Conservation (phyloP, 2,329 filamentous ascomycete genomes). For the Sordariomycetes sp. region DNA sequence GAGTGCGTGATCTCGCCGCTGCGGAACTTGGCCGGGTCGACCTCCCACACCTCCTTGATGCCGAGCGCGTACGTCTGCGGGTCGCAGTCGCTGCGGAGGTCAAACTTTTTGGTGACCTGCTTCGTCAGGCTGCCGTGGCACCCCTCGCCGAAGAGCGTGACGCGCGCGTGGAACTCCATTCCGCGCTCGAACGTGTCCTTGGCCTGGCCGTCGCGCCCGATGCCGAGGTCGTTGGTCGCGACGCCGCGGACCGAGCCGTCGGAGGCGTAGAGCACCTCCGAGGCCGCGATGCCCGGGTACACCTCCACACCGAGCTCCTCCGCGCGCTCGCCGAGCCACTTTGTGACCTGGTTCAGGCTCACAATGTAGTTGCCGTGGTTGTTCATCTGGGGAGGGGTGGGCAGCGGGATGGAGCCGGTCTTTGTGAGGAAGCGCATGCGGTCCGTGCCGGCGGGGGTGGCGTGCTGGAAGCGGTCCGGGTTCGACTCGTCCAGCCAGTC, state of each 20-base stretch:
- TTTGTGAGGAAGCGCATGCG: constrained; percentile 92
- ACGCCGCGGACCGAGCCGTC: constrained; percentile 89
- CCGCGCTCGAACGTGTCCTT: constrained; percentile 90
- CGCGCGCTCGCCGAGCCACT: constrained; percentile 93
- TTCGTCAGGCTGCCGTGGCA: constrained; percentile 94
- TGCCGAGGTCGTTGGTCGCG: constrained; percentile 87
- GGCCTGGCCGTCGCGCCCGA: constrained; percentile 67
- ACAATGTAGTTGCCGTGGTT: constrained; percentile 98
- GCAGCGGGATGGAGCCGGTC: constrained; percentile 63
- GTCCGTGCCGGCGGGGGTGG: constrained; percentile 71
- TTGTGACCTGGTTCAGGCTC: constrained; percentile 85
- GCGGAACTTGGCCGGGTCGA: constrained; percentile 83
- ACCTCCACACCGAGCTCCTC: constrained; percentile 94
- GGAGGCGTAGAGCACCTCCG: constrained; percentile 74
- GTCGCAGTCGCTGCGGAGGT: constrained; percentile 76
- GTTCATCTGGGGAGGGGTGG: constrained; percentile 90
- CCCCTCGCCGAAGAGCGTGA: constrained; percentile 87
- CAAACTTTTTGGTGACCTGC: constrained; percentile 88
- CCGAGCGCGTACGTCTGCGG: constrained; percentile 93
- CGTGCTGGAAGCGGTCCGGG: constrained; percentile 73
- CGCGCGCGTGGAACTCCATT: constrained; percentile 93
- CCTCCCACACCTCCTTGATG: constrained; percentile 95
- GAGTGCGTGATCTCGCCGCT: constrained; percentile 78
- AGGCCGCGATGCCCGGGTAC: constrained; percentile 90
- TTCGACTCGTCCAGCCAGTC: constrained; percentile 90